Percentiles rank a stretch among this genome's conserved stretches.
phyloP scores from a whole-genome alignment of 345 rosid species.

The Aquilaria yunnanensis region DNA sequence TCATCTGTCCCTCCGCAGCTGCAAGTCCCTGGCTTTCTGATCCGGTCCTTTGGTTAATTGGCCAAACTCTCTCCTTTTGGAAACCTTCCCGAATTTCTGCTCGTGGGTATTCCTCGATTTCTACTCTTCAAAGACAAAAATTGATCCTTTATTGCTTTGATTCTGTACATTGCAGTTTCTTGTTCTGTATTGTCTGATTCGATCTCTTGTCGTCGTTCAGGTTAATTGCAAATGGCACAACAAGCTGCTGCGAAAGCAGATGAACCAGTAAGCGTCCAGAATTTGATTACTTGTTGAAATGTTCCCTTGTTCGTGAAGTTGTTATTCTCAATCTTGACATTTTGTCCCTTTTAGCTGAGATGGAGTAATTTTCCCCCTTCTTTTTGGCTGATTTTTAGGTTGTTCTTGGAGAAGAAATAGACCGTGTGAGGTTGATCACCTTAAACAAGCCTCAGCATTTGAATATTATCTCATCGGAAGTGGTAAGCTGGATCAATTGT shows the following conservation, averaged over 20 bases:
- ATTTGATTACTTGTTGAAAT: background rate
- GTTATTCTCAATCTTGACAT: background rate
- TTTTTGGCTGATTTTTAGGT: slow-evolving; percentile 36
- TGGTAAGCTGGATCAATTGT: slow-evolving; percentile 36
- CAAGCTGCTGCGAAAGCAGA: slow-evolving; percentile 22
- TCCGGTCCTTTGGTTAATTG: no score
- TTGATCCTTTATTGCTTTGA: background rate
- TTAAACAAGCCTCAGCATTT: slow-evolving; percentile 84
- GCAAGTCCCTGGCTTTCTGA: no score
- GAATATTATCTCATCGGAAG: slow-evolving; percentile 76
- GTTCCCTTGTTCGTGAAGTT: background rate
- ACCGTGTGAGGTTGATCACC: slow-evolving; percentile 46
- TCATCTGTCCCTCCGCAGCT: no score
- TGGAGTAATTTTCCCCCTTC: background rate
- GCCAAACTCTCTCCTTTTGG: no score
- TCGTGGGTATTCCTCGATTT: no score
- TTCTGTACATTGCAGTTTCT: background rate
- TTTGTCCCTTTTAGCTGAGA: background rate
- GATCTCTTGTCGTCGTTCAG: no score
- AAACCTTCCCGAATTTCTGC: no score
- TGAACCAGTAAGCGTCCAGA: slow-evolving; percentile 21
- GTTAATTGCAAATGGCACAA: slow-evolving; percentile 26
- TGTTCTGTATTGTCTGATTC: background rate
- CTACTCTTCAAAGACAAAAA: no score
- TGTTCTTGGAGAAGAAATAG: slow-evolving; percentile 66